A percentile compares a stretch with the other conserved stretches of the same genome.
These are phyloP conservation scores for Plasmodium blacklocki DNA, from an alignment of 169 alveolate species.

Conservation along the genomic window DNA sequence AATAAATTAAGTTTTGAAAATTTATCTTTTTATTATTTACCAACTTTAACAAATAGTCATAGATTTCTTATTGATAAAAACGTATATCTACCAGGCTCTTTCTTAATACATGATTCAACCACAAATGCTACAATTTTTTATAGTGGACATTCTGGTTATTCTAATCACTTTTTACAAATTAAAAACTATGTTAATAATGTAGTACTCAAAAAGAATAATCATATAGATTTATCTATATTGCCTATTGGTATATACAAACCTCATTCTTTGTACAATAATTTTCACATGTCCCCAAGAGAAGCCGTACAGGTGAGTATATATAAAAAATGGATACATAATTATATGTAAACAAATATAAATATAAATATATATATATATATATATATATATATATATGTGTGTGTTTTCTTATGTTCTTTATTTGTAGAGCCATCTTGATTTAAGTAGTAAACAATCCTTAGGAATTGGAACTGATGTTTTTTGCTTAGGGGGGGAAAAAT, in stretches of 20 bases:
- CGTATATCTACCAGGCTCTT: slow-evolving; percentile 75
- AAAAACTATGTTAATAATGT: slow-evolving; percentile 46
- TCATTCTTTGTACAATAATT: slow-evolving; percentile 25
- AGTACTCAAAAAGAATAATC: slow-evolving; percentile 1
- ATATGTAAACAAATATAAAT: no score
- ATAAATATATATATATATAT: not conserved
- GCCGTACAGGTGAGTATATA: slow-evolving; percentile 30
- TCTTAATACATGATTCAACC: slow-evolving; percentile 44
- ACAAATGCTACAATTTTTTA: slow-evolving; percentile 60
- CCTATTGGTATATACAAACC: slow-evolving; percentile 77
- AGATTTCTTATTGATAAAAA: slow-evolving; percentile 55
- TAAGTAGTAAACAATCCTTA: slow-evolving; percentile 51
- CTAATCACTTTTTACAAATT: slow-evolving; percentile 64
- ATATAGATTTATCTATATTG: slow-evolving; percentile 54
- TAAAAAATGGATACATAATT: not conserved
- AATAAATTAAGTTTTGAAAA: slow-evolving; percentile 55
- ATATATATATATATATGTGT: not conserved
- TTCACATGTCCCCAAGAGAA: slow-evolving; percentile 73
- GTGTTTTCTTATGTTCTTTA: not conserved
- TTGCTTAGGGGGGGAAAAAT: slow-evolving; percentile 75
- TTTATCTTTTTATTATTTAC: slow-evolving; percentile 67
- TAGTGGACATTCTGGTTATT: slow-evolving; percentile 76
- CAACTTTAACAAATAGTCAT: slow-evolving; percentile 66
- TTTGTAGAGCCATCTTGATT: slow-evolving; percentile 60
- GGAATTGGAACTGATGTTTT: slow-evolving; percentile 74